Evolutionary conservation across 1,139 yeast species (phyloP).

Genomic region (Scheffersomyces lignicola): DNA sequence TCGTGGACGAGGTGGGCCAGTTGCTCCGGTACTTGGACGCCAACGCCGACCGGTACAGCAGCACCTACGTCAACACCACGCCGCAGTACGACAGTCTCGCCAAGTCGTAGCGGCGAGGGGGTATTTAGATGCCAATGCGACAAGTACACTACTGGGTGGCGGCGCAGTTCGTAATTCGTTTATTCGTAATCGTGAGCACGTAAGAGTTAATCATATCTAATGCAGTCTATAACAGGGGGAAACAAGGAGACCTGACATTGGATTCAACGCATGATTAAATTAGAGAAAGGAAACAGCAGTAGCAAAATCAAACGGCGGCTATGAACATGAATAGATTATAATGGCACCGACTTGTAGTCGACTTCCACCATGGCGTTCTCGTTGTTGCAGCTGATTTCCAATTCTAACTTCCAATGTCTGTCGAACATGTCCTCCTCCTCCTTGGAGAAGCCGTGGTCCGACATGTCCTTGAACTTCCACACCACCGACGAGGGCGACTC

Average conservation of each 20-base stretch:
- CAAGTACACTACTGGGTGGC: not conserved
- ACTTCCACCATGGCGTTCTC: conserved; percentile 63
- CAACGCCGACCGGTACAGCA: conserved; percentile 47
- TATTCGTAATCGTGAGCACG: no score
- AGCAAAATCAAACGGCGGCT: not conserved
- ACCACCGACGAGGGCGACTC: conserved; percentile 46
- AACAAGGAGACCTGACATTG: conserved; percentile 4
- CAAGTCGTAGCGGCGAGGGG: conserved; percentile 14
- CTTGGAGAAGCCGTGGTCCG: conserved; percentile 54
- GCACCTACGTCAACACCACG: conserved; percentile 54
- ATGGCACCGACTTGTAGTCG: conserved; percentile 51
- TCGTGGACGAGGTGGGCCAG: conserved; percentile 42
- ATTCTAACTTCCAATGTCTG: conserved; percentile 59
- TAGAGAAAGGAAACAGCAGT: conserved; percentile 1
- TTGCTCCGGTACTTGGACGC: conserved; percentile 55
- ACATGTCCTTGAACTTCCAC: conserved; percentile 56
- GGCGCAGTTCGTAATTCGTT: no score
- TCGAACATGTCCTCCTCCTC: conserved; percentile 45
- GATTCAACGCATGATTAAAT: not conserved
- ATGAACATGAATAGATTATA: conserved; percentile 1
- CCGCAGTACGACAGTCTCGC: conserved; percentile 60
- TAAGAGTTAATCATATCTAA: no score
- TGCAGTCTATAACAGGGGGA: conserved; percentile 3
- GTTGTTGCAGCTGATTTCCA: conserved; percentile 58
- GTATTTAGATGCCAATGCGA: not conserved